phyloP scores from a whole-genome alignment of 2,329 filamentous ascomycete species.

The Diaporthe aspalathi region DNA sequence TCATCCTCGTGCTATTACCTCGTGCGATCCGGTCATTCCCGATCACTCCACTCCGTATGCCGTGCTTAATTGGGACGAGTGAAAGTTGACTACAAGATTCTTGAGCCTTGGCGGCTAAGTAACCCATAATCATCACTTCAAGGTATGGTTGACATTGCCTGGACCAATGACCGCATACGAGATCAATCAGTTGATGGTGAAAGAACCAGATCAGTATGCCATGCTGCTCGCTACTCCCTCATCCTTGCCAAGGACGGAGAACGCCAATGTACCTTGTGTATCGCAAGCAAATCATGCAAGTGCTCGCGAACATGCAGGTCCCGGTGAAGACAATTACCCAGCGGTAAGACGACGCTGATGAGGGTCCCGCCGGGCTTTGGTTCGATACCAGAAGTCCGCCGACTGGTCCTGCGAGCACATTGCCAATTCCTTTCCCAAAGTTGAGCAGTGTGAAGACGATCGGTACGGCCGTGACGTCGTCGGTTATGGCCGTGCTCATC shows the following conservation, averaged over 20 bases:
- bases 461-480: slow-evolving; percentile 5
- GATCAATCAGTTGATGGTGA: not conserved
- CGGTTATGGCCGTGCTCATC: slow-evolving; percentile 17
- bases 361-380: not conserved
- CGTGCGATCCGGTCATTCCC: too few relatives aligned
- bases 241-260: not conserved
- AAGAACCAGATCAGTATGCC: not conserved
- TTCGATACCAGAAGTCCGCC: not conserved
- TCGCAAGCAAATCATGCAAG: slow-evolving; percentile 9
- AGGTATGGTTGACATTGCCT: too few relatives aligned
- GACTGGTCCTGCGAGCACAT: slow-evolving; percentile 3
- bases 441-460: slow-evolving; percentile 11
- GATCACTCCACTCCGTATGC: too few relatives aligned
- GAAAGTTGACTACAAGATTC: too few relatives aligned
- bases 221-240: too few relatives aligned
- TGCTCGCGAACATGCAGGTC: slow-evolving; percentile 15
- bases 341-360: not conserved
- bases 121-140: too few relatives aligned
- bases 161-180: not conserved
- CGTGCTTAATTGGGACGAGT: too few relatives aligned
- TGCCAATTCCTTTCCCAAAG: slow-evolving; percentile 7
- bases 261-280: not conserved
- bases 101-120: too few relatives aligned
- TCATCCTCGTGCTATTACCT: too few relatives aligned
- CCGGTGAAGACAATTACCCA: slow-evolving; percentile 12